A percentile compares a stretch with the other conserved stretches of the same genome.
These are phyloP conservation scores for Trichoderma pleuroti DNA, from an alignment of 2,329 filamentous ascomycete genomes.

Conservation along the genomic window DNA sequence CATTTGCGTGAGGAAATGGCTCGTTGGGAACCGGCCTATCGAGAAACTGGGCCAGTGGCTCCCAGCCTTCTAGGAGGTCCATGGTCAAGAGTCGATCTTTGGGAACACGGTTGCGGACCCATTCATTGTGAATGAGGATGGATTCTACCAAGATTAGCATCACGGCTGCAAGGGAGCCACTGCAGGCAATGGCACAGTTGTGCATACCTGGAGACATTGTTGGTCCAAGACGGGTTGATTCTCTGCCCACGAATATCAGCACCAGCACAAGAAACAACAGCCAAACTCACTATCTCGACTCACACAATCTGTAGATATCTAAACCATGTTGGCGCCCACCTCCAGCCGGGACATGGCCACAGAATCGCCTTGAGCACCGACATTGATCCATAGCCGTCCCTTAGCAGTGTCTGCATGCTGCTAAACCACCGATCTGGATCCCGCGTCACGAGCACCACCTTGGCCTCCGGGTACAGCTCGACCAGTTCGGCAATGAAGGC, in stretches of 20 bases:
- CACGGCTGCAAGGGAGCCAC: background rate
- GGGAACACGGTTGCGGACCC: background rate
- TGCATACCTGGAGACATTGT: background rate
- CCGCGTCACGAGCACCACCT: constrained; percentile 42
- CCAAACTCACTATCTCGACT: background rate
- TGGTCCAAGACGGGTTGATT: background rate
- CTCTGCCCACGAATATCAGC: background rate
- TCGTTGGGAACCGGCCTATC: constrained; percentile 26
- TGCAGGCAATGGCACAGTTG: background rate
- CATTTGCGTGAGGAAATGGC: constrained; percentile 29
- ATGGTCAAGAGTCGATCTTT: constrained; percentile 15
- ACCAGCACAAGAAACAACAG: background rate
- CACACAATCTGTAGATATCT: background rate
- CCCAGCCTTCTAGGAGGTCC: constrained; percentile 27
- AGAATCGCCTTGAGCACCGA: constrained; percentile 13
- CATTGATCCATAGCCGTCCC: background rate
- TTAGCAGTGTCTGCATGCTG: constrained; percentile 26
- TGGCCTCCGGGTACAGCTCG: constrained; percentile 47
- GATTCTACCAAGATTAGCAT: background rate
- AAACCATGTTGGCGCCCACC: constrained; percentile 9
- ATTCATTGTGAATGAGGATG: constrained; percentile 10
- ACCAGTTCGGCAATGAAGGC: constrained; percentile 44
- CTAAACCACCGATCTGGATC: constrained; percentile 37
- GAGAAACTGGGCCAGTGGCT: constrained; percentile 29
- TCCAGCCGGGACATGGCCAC: constrained; percentile 20